phyloP scores from a whole-genome alignment of 1,284 basidiomycete genomes.

The Apiotrichum sp. region DNA sequence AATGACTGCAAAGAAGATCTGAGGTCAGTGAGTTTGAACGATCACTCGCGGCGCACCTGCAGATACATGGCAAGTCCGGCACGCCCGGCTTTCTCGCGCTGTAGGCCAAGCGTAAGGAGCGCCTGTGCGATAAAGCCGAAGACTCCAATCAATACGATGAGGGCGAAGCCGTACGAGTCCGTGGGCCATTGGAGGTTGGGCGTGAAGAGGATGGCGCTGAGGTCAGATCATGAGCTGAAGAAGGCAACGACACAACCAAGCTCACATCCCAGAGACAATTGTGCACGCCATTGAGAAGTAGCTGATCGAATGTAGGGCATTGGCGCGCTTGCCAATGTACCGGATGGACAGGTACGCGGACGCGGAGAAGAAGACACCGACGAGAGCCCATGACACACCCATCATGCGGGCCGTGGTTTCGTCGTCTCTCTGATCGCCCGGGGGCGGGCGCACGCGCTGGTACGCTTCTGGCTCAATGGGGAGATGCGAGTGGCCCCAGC shows the following conservation, averaged over 20 bases:
- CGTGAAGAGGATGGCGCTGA: conserved; percentile 19
- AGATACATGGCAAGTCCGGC: conserved; percentile 46
- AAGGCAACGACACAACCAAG: conserved; percentile 19
- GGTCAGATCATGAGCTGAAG: not conserved
- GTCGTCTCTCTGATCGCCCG: not conserved
- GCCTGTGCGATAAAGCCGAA: conserved; percentile 60
- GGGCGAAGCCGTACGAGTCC: conserved; percentile 13
- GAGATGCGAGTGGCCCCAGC: not conserved
- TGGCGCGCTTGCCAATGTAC: conserved; percentile 65
- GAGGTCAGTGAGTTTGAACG: not conserved
- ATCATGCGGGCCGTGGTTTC: conserved; percentile 21
- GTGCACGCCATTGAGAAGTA: conserved; percentile 63
- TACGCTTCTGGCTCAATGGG: conserved; percentile 61
- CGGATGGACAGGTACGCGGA: conserved; percentile 56
- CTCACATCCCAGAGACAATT: conserved; percentile 52
- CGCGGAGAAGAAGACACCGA: conserved; percentile 31
- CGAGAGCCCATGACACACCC: conserved; percentile 36
- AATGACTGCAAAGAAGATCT: conserved; percentile 43
- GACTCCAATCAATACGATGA: conserved; percentile 48
- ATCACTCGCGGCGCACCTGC: conserved; percentile 24
- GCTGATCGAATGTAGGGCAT: conserved; percentile 63
- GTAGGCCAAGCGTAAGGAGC: conserved; percentile 43
- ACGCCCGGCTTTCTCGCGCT: conserved; percentile 46
- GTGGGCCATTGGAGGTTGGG: conserved; percentile 12
- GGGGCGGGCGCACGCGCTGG: conserved; percentile 41